phyloP scores from a whole-genome alignment of 805 yeast species.

The Kluyveromyces nonfermentans region DNA sequence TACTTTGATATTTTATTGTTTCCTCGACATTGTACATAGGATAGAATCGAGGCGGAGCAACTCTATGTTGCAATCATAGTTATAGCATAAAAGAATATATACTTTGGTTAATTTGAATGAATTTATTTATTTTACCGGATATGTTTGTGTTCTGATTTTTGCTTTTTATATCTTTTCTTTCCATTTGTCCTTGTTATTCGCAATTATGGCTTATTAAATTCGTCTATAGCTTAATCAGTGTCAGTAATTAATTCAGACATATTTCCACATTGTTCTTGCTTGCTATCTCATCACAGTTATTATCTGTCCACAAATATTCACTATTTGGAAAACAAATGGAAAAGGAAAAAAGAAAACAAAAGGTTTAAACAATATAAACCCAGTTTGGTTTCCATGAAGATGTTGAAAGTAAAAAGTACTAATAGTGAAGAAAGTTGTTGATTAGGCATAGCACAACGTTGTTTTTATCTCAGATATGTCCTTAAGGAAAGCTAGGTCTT shows the following conservation, averaged over 20 bases:
- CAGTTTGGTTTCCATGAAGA: not conserved
- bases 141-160: too few species aligned
- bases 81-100: not conserved
- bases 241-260: too few species aligned
- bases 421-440: not conserved
- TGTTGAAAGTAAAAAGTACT: not conserved
- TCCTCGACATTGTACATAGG: not conserved
- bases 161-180: too few species aligned
- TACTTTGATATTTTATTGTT: not conserved
- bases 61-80: not conserved
- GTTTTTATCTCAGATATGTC: constrained; percentile 8
- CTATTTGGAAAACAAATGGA: not conserved
- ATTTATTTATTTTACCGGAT: too few species aligned
- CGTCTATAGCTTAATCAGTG: too few species aligned
- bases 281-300: too few species aligned
- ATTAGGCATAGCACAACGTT: not conserved
- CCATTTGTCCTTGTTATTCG: too few species aligned
- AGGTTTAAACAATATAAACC: not conserved
- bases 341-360: not conserved
- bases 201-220: too few species aligned
- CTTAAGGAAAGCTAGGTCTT: constrained; percentile 24
- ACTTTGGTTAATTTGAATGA: not conserved
- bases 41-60: not conserved
- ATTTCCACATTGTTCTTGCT: too few species aligned
- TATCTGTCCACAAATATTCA: too few species aligned